A percentile compares a stretch with the other conserved stretches of the same genome.
phyloP scores from a whole-genome alignment of 441 rosid species.

The Omphalea diandra region DNA sequence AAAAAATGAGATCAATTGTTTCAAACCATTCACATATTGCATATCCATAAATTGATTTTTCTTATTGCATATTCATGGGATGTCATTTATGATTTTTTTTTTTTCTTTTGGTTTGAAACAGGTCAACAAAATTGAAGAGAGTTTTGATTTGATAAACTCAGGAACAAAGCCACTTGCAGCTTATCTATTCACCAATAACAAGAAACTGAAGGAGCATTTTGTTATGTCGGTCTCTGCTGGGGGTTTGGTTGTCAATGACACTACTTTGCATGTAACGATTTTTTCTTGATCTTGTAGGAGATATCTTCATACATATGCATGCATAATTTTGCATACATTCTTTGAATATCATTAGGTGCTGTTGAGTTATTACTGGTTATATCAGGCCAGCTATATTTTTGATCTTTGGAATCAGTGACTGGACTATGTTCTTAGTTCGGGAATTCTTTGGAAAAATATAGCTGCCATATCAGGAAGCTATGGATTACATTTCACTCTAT shows the following conservation, averaged over 20 bases:
- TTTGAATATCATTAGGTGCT: not conserved
- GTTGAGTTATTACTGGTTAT: not conserved
- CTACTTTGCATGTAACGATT: conserved; percentile 52
- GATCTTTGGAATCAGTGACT: not conserved
- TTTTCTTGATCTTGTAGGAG: too few species aligned
- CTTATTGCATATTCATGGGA: too few species aligned
- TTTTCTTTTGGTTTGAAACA: conserved; percentile 15
- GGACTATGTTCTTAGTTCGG: not conserved
- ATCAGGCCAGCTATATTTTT: not conserved
- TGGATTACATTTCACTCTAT: not conserved
- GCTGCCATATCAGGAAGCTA: not conserved
- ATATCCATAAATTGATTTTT: too few species aligned
- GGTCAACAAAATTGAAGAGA: conserved; percentile 60
- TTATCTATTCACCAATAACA: conserved; percentile 60
- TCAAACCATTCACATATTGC: too few species aligned
- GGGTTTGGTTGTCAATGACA: conserved; percentile 71
- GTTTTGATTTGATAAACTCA: conserved; percentile 56
- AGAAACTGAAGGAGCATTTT: conserved; percentile 52
- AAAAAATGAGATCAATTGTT: not conserved
- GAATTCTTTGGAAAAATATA: not conserved
- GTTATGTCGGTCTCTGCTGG: conserved; percentile 57
- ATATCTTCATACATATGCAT: too few species aligned
- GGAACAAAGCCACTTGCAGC: conserved; percentile 57
- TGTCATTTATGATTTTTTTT: too few species aligned
- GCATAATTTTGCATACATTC: not conserved